Conservation (phyloP, 148 eudicot species). For the Bassia scoparia region DNA sequence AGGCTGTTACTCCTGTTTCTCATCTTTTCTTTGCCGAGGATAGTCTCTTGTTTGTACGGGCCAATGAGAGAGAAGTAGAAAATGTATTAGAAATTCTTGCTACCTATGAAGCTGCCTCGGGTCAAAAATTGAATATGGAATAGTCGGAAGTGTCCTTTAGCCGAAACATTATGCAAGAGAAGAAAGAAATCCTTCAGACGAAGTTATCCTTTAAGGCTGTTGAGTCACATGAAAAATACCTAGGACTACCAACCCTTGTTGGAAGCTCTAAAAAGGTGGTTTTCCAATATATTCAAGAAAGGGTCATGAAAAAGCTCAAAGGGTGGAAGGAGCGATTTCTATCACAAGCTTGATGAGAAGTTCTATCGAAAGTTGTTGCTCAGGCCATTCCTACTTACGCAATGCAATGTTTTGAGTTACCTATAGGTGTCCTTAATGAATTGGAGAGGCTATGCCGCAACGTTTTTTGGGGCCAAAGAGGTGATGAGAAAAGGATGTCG, state of each 20-base stretch:
- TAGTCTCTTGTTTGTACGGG: too few species aligned
- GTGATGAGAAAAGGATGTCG: background rate
- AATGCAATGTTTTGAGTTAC: too few species aligned
- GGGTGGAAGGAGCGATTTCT: background rate
- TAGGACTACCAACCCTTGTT: background rate
- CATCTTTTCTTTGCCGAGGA: too few species aligned
- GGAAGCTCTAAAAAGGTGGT: background rate
- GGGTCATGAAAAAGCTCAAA: too few species aligned
- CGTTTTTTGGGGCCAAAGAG: background rate
- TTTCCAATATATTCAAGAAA: background rate
- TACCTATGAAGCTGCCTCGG: too few species aligned
- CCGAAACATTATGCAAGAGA: too few species aligned
- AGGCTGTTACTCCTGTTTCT: too few species aligned
- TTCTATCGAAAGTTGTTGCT: background rate
- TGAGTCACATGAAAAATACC: background rate
- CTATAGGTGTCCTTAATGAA: background rate
- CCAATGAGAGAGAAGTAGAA: too few species aligned
- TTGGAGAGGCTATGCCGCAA: background rate
- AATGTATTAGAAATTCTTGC: too few species aligned
- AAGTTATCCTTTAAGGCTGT: too few species aligned
- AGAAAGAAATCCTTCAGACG: background rate
- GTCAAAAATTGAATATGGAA: too few species aligned
- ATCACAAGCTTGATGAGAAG: background rate
- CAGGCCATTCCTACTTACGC: background rate
- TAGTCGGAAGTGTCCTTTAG: background rate